Evolutionary conservation across 495 filamentous ascomycete species (phyloP).

Genomic region (Hypoxylon fragiforme): DNA sequence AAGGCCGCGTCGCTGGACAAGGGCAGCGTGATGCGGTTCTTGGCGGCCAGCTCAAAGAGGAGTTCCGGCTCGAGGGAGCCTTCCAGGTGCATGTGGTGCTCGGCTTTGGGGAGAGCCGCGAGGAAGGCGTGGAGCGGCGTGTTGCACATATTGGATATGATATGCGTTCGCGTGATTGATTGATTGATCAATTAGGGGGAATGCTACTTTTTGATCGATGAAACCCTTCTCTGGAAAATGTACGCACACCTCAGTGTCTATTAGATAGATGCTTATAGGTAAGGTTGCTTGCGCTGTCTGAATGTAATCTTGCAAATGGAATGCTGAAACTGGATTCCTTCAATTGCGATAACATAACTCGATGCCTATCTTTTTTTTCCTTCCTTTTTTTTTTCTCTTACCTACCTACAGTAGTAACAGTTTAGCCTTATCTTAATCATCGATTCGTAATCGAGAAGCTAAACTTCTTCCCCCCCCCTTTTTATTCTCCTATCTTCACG

Average conservation of each 20-base stretch:
- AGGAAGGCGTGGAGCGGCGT: slow-evolving; percentile 63
- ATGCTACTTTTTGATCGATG: not conserved
- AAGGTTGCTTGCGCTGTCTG: no score
- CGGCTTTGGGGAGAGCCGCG: slow-evolving; percentile 70
- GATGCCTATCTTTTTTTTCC: no score
- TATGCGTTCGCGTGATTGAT: no score
- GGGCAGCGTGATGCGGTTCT: slow-evolving; percentile 66
- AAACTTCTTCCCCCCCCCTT: not conserved
- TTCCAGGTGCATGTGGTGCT: slow-evolving; percentile 80
- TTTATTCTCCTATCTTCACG: not conserved
- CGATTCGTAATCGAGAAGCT: not conserved
- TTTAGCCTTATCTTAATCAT: not conserved
- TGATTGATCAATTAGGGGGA: not conserved
- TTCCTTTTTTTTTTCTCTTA: no score
- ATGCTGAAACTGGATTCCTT: no score
- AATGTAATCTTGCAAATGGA: no score
- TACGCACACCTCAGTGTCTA: no score
- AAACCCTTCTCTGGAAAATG: no score
- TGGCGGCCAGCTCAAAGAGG: slow-evolving; percentile 67
- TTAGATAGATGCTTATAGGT: no score
- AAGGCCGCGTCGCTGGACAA: slow-evolving; percentile 57
- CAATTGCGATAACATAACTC: no score
- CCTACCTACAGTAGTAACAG: not conserved
- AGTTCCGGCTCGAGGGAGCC: slow-evolving; percentile 68
- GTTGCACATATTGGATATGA: slow-evolving; percentile 62